A percentile compares a stretch with the other conserved stretches of the same genome.
Evolutionary conservation across 192 early-diverging fungal species (phyloP).

Genomic region (Coemansia sp.): DNA sequence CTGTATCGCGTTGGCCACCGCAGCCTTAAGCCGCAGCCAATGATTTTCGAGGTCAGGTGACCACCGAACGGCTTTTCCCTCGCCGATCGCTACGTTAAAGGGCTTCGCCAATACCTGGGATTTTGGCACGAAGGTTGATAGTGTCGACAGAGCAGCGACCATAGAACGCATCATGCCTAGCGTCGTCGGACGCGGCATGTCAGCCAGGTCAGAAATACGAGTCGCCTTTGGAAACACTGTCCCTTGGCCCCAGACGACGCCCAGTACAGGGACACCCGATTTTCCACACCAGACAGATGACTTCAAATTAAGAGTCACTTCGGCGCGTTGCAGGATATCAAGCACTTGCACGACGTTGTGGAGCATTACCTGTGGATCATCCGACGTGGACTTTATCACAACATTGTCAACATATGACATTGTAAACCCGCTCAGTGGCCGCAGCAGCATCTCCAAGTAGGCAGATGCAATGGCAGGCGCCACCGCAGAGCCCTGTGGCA

Average conservation of each 20-base stretch:
- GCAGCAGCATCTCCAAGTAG: not conserved
- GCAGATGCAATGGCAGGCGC: constrained; percentile 12
- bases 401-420: constrained; percentile 9
- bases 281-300: constrained; percentile 5
- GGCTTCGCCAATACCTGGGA: not conserved
- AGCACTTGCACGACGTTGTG: not conserved
- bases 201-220: not conserved
- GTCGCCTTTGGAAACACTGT: not conserved
- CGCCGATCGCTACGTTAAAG: not conserved
- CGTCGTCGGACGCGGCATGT: not conserved
- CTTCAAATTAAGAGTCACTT: constrained; percentile 11
- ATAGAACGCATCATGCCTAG: constrained; percentile 1
- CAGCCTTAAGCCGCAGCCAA: not conserved
- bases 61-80: not conserved
- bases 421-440: not conserved
- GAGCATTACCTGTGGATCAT: not conserved
- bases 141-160: not conserved
- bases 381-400: not conserved
- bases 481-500: constrained; percentile 3
- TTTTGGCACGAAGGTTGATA: constrained; percentile 2
- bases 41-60: not conserved
- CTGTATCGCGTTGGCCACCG: no score
- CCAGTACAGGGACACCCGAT: constrained; percentile 1
- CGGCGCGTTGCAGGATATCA: constrained; percentile 1
- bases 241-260: not conserved